Percentiles rank a stretch among this genome's conserved stretches.
Evolutionary conservation across 495 filamentous ascomycete genomes (phyloP).

Genomic region (Sabuloglossum arenarium): DNA sequence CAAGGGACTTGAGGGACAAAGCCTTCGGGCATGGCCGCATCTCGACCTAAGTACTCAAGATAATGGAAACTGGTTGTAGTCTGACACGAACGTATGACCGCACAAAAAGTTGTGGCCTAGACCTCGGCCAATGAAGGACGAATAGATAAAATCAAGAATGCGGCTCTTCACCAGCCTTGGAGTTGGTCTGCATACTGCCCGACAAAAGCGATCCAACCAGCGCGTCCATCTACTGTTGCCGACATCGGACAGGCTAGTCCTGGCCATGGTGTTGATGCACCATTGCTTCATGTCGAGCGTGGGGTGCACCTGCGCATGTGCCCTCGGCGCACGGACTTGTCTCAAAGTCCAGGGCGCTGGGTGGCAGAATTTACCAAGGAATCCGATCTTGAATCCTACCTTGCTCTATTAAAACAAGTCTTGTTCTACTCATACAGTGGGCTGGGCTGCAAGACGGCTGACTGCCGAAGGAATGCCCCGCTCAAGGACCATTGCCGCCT

Average conservation of each 20-base stretch:
- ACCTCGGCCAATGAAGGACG: background rate
- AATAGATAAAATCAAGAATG: background rate
- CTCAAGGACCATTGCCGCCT: background rate
- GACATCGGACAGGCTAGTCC: background rate
- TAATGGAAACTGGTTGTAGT: background rate
- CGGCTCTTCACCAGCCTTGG: background rate
- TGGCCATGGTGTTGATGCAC: background rate
- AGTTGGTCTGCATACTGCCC: background rate
- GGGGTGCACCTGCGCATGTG: background rate
- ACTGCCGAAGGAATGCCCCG: background rate
- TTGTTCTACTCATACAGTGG: background rate
- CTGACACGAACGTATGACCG: background rate
- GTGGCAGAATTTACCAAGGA: background rate
- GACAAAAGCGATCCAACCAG: background rate
- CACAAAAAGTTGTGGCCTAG: background rate
- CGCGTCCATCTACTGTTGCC: background rate
- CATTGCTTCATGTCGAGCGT: background rate
- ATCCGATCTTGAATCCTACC: background rate
- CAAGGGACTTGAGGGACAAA: background rate
- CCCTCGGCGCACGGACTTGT: background rate
- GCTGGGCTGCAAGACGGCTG: background rate
- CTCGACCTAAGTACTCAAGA: constrained; percentile 1
- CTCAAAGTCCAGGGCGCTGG: background rate
- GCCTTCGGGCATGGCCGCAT: background rate
- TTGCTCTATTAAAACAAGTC: too few relatives aligned